phyloP scores from a whole-genome alignment of 139 green algal species.

The Auxenochlorella pyrenoidosa region DNA sequence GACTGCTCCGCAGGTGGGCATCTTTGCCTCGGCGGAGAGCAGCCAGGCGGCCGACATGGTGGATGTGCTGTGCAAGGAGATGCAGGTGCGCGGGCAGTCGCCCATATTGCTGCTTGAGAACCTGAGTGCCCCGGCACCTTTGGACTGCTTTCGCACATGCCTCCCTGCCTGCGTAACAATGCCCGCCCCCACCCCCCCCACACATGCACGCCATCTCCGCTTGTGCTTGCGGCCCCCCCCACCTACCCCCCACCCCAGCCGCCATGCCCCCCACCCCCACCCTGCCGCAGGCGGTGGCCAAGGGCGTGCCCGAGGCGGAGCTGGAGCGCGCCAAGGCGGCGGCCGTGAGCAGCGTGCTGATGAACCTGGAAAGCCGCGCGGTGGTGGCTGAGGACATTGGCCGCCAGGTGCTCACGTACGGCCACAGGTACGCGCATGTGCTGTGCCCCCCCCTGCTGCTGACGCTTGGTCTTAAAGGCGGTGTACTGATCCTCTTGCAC shows the following conservation, averaged over 20 bases:
- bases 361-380: conserved; percentile 93
- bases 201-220: too few relatives aligned
- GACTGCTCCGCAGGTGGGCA: conserved; percentile 55
- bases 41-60: conserved; percentile 55
- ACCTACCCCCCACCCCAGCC: not conserved
- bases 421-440: conserved; percentile 47
- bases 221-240: not conserved
- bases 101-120: not conserved
- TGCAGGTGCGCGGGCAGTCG: conserved; percentile 38
- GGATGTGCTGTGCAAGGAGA: conserved; percentile 58
- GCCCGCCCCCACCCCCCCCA: not conserved
- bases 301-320: conserved; percentile 73
- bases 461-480: too few relatives aligned
- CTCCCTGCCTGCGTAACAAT: not conserved
- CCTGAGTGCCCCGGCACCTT: too few relatives aligned
- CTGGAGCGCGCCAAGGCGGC: conserved; percentile 91
- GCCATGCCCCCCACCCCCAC: not conserved
- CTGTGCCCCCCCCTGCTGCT: too few relatives aligned
- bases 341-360: conserved; percentile 81
- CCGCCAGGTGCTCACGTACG: conserved; percentile 95
- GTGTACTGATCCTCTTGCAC: too few relatives aligned
- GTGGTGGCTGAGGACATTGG: conserved; percentile 97
- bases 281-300: conserved; percentile 63
- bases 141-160: too few relatives aligned
- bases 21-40: conserved; percentile 69